These are phyloP conservation scores for Podospora conica DNA, from an alignment of 495 filamentous ascomycete species.

Conservation along the genomic window DNA sequence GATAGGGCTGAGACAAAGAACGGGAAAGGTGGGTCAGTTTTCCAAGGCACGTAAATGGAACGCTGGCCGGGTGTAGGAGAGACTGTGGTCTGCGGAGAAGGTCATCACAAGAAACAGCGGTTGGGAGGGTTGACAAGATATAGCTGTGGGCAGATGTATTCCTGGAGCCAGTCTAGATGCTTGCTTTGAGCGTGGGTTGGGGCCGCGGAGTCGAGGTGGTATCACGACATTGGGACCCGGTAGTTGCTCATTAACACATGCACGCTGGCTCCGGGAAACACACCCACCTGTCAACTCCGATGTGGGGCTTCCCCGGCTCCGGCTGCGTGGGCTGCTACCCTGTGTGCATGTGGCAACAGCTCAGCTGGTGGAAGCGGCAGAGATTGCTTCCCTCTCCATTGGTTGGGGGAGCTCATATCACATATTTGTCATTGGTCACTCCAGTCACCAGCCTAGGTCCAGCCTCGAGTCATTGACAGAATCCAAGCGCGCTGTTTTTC, in stretches of 20 bases:
- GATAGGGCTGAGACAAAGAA: background rate
- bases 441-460: too few species aligned
- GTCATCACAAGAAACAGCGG: background rate
- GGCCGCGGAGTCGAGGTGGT: background rate
- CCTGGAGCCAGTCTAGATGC: background rate
- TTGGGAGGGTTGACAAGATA: background rate
- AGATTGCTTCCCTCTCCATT: background rate
- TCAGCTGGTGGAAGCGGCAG: background rate
- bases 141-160: background rate
- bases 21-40: background rate
- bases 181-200: background rate
- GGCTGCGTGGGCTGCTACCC: constrained; percentile 8
- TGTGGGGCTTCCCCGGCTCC: constrained; percentile 1
- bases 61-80: background rate
- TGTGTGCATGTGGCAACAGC: constrained; percentile 2
- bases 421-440: background rate
- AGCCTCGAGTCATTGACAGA: too few species aligned
- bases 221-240: constrained; percentile 8
- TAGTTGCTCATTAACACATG: constrained; percentile 2
- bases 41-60: background rate
- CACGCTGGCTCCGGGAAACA: background rate
- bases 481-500: background rate
- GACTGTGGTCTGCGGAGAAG: background rate
- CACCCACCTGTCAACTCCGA: constrained; percentile 6
- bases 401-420: background rate